Base-by-base conservation (phyloP, 2,329 filamentous ascomycete species). In the Xylariaceae sp. region DNA sequence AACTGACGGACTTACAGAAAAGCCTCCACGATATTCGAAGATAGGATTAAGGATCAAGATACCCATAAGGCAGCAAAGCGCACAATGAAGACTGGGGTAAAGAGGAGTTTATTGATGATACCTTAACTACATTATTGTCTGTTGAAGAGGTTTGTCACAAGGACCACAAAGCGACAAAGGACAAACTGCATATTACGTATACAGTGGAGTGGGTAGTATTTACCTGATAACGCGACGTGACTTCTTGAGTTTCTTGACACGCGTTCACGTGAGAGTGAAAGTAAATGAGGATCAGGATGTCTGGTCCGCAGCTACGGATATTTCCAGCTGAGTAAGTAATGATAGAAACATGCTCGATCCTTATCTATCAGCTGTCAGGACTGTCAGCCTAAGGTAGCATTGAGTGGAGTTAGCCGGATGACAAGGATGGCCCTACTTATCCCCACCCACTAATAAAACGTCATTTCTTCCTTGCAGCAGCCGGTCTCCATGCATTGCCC, bases 251-350 rank as follows among this genome's bases (percentile, higher is more conserved):
- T n/a, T n/a, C 52, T 51, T 55, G 51, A 67, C 64, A 61, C 63
- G 65, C 65, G 55, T 56, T 67, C 65, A 67, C 66, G 65, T 68
- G 66, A n/a, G n/a, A n/a, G n/a, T n/a, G n/a, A n/a, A n/a, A n/a
- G n/a, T n/a, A n/a, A n/a, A n/a, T n/a, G n/a, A n/a, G n/a, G n/a
- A n/a, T n/a, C n/a, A n/a, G n/a, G n/a, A n/a, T n/a, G n/a, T n/a
- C n/a, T n/a, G n/a, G n/a, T n/a, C n/a, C n/a, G n/a, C n/a, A n/a
- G n/a, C n/a, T n/a, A n/a, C n/a, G n/a, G n/a, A n/a, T n/a, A n/a
- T n/a, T n/a, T n/a, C n/a, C n/a, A n/a, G n/a, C n/a, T n/a, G n/a
- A n/a, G n/a, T n/a, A n/a, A n/a, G n/a, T n/a, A n/a, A n/a, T n/a
- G n/a, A n/a, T n/a, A n/a, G n/a, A n/a, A n/a, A n/a, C n/a, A n/a